Conservation (phyloP, 2,329 filamentous ascomycete genomes). For the Talaromyces albobiverticillius region DNA sequence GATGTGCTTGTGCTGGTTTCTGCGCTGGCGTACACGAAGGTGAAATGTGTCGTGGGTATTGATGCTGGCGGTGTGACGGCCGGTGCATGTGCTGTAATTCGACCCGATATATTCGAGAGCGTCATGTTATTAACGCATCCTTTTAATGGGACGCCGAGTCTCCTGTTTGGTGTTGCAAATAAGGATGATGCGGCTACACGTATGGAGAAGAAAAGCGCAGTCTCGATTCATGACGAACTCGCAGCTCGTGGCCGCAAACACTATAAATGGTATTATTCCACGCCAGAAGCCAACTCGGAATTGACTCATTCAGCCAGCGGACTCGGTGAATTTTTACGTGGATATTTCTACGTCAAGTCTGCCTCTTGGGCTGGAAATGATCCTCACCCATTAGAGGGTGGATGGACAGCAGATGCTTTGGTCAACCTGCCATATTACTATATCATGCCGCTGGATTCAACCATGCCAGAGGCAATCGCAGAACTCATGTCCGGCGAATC, state of each 20-base stretch:
- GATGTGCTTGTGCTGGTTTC: constrained; percentile 62
- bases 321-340: constrained; percentile 58
- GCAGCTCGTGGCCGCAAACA: constrained; percentile 58
- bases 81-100: constrained; percentile 57
- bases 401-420: constrained; percentile 58
- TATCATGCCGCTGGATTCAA: constrained; percentile 57
- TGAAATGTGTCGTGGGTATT: constrained; percentile 61
- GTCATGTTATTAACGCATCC: constrained; percentile 65
- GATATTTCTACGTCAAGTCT: constrained; percentile 68
- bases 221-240: constrained; percentile 53
- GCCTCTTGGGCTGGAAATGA: constrained; percentile 57
- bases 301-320: constrained; percentile 37
- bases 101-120: constrained; percentile 63
- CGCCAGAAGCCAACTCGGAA: constrained; percentile 30
- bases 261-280: constrained; percentile 61
- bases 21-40: constrained; percentile 57
- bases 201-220: constrained; percentile 8
- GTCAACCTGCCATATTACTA: constrained; percentile 65
- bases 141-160: constrained; percentile 52
- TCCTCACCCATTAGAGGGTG: constrained; percentile 49
- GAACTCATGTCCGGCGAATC: constrained; percentile 53
- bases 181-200: not conserved
- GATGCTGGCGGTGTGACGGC: constrained; percentile 64
- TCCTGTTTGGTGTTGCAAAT: constrained; percentile 49
- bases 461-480: constrained; percentile 59